Base-by-base conservation (phyloP, 2,329 filamentous ascomycete species). In the Aspergillus melleus region DNA sequence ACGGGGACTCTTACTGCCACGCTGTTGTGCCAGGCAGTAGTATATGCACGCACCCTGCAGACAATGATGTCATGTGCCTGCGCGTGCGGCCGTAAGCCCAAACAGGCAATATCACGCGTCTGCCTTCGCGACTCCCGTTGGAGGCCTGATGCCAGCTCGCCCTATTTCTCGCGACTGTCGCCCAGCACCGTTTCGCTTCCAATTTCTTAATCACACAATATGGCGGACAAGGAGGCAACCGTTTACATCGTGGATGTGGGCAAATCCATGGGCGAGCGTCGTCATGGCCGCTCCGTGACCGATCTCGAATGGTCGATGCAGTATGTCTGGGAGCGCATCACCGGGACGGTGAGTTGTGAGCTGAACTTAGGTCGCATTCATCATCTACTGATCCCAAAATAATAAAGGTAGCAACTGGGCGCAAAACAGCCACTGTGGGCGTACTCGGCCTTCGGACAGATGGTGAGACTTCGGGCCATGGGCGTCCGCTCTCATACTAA, bases 321-420 rank as follows among this genome's bases (percentile, higher is more conserved):
- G 63, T 99, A 96, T 77, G 85, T 98, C 53, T 99, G 94, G 93
- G 94, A 98, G 81, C 95, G 91, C 73, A 90, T 96, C 66, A 89
- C 88, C 5, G 86, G 85, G 8, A 91, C 88, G 3, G 89, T 92
- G 76, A 77, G 83, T 74, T 74, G 30, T 57, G 26, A 6, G 30
- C n/a, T 4, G 8, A 12, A 8, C n/a, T 24, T 6, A 30, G 10
- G 11, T 12, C 4, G 5, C 39, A 44, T n/a, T 46, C 22, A 29
- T 19, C 16, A 22, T 55, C 57, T 11, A 26, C 52, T 44, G 39
- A 32, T 24, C 58, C 20, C 16, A 52, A 12, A 29, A 9, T 29
- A 8, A 29, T 24, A 4, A 55, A 86, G 82, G 80, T 87, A 42
- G 80, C 82, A 30, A 88, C 83, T n/a, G 88, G 86, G 29, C 85